These are phyloP conservation scores for Beauveria asiatica DNA, from an alignment of 2,329 filamentous ascomycete genomes.

Conservation along the genomic window DNA sequence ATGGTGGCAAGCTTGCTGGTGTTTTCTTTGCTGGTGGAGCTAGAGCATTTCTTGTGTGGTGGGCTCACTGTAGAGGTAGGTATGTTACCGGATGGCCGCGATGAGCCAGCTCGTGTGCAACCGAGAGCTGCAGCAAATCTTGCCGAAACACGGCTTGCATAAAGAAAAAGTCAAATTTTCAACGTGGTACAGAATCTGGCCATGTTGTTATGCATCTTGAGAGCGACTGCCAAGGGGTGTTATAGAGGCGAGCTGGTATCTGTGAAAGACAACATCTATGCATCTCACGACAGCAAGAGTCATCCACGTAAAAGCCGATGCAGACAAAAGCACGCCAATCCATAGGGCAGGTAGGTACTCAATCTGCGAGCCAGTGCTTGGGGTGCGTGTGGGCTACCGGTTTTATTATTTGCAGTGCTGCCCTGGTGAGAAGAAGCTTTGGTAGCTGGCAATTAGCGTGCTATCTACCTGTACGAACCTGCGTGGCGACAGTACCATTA, in stretches of 20 bases:
- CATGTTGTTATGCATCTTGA: neutral
- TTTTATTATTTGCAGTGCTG: neutral
- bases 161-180: neutral
- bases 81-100: neutral
- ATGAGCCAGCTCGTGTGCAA: neutral
- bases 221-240: neutral
- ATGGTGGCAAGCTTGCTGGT: neutral
- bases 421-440: neutral
- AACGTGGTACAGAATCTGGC: neutral
- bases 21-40: neutral
- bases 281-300: neutral
- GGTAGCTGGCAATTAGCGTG: no score
- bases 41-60: neutral
- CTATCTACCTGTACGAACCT: no score
- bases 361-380: neutral
- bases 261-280: neutral
- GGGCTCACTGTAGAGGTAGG: neutral
- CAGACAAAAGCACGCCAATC: no score
- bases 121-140: neutral
- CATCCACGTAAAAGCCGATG: neutral
- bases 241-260: no score
- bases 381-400: neutral
- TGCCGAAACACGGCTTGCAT: neutral
- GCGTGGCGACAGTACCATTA: no score
- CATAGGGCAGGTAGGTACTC: no score